phyloP scores from a whole-genome alignment of 768 basidiomycete genomes.

The Porpolomopsis calyptriformis region DNA sequence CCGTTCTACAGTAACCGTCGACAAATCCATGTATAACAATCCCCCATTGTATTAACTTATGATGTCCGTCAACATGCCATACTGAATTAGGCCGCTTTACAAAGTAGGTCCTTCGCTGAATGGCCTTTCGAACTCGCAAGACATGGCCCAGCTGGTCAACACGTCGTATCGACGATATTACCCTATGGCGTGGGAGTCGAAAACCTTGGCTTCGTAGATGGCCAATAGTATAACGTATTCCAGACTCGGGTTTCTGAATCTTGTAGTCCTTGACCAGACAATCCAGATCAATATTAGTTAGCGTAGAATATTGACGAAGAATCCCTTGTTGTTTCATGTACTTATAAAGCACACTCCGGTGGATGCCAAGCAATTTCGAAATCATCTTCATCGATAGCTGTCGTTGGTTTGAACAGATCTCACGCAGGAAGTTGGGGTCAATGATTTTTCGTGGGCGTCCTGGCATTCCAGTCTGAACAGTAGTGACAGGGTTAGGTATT shows the following conservation, averaged over 20 bases:
- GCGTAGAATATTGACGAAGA: neutral
- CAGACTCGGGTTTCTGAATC: slow-evolving; percentile 12
- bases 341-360: neutral
- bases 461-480: neutral
- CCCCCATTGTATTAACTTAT: slow-evolving; percentile 24
- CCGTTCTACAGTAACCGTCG: slow-evolving; percentile 16
- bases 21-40: slow-evolving; percentile 20
- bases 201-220: slow-evolving; percentile 18
- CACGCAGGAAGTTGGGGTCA: neutral
- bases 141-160: slow-evolving; percentile 20
- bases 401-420: neutral
- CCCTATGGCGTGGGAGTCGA: slow-evolving; percentile 15
- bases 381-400: neutral
- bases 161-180: slow-evolving; percentile 13
- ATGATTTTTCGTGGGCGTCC: slow-evolving; percentile 4
- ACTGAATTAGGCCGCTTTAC: slow-evolving; percentile 18
- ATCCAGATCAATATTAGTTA: slow-evolving; percentile 6
- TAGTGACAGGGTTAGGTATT: neutral
- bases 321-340: slow-evolving; percentile 3
- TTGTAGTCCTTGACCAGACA: slow-evolving; percentile 3
- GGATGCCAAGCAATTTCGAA: slow-evolving; percentile 3
- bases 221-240: slow-evolving; percentile 21
- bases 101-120: slow-evolving; percentile 13
- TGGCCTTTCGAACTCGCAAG: slow-evolving; percentile 12
- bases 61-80: slow-evolving; percentile 28